Base-by-base conservation (phyloP, 2,329 filamentous ascomycete species). In the Neofusicoccum laricinum region DNA sequence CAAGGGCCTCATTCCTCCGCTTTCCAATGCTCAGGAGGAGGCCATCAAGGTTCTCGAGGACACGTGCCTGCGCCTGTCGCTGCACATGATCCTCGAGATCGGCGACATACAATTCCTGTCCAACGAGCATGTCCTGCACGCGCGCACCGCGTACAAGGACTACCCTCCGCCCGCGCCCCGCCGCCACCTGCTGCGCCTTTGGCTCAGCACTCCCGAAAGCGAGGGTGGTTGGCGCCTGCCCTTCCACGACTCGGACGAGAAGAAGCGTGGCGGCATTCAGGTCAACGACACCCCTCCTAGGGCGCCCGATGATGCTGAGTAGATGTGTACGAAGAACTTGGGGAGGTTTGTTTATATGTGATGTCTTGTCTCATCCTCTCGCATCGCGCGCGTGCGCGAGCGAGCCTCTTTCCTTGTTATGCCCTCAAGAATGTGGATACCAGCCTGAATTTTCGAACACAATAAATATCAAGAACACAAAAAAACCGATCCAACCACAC, bases 221-320 rank as follows among this genome's bases (percentile, higher is more conserved):
- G 92, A 96, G 76, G 93, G 92, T 2, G 93, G 93, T 0, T 96
- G 92, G 92, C 87, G 85, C 59, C 77, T 96, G 76, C 92, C 92
- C 0, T 94, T 93, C 79, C 88, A 87, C 70, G 93, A 96, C 76
- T 90, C 86, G 64, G 81, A 85, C 64, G 90, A 95, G 83, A 91
- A 91, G 85, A 96, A 96, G 85, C 84, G 93, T 17, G 92, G 92
- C 7, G 93, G 92, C 0, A 91, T 96, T 68, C 93, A 96, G 79
- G 92, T 97, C 2, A 86, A 96, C 76, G 86, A 96, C 75, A 90
- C 84, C 30, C 81, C 89, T 8, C 92, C 92, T 1, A 86, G 88
- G 58, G 90, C 89, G 46, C 88, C 89, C 10, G 79, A 93, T 55
- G 91, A 94, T 79, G 91, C 90, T 0, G 91, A 94, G 76, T 94